phyloP scores from a whole-genome alignment of 2,329 filamentous ascomycete genomes.

The Aspergillus sp. region DNA sequence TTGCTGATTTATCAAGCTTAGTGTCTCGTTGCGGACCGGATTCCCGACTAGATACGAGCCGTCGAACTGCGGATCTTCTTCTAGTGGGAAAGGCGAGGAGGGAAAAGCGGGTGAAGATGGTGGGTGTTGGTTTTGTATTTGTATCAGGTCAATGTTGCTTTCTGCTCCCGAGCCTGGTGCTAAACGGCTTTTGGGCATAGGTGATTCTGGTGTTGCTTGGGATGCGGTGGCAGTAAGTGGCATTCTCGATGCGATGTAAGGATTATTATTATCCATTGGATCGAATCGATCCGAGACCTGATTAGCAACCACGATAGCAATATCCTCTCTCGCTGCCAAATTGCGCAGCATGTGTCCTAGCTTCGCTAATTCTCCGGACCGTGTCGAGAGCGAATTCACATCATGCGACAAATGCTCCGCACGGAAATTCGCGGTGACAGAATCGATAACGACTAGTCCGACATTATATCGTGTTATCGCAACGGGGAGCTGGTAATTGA shows the following conservation, averaged over 20 bases:
- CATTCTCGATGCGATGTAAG: not conserved
- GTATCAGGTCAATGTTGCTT: conserved; percentile 8
- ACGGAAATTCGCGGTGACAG: conserved; percentile 89
- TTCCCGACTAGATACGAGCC: conserved; percentile 34
- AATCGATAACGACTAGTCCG: conserved; percentile 81
- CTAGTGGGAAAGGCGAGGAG: conserved; percentile 22
- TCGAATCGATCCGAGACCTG: conserved; percentile 86
- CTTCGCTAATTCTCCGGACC: conserved; percentile 68
- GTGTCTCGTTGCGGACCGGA: conserved; percentile 42
- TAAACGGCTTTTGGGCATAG: conserved; percentile 2
- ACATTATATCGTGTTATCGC: conserved; percentile 68
- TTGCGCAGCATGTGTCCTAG: conserved; percentile 67
- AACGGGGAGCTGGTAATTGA: conserved; percentile 86
- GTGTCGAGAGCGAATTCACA: conserved; percentile 57
- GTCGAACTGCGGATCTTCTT: conserved; percentile 23
- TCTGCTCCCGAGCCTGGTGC: conserved; percentile 4
- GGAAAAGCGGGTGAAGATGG: conserved; percentile 18
- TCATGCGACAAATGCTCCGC: conserved; percentile 57
- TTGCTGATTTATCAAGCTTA: conserved; percentile 82
- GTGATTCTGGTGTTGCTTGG: conserved; percentile 7
- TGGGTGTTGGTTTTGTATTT: not conserved
- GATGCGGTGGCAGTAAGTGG: not conserved
- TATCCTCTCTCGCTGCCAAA: conserved; percentile 64
- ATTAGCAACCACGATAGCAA: conserved; percentile 88
- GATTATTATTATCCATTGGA: not conserved